phyloP scores from a whole-genome alignment of 305 asterid genomes.

The Withania somnifera region DNA sequence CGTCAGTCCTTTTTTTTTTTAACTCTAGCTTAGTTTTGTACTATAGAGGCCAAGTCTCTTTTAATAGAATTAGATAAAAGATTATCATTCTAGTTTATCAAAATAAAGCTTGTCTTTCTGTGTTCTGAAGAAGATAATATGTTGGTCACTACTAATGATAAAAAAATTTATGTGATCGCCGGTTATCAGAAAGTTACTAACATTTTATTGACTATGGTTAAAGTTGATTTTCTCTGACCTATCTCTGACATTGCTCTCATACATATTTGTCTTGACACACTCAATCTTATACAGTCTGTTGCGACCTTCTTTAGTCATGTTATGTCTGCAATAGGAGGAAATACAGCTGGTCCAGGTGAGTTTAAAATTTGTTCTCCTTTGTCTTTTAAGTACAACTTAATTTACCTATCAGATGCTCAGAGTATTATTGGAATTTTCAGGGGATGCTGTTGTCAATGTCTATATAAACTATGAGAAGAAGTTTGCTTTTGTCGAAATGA shows the following conservation, averaged over 20 bases:
- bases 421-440: slow-evolving; percentile 25
- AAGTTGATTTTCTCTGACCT: neutral
- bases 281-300: slow-evolving; percentile 48
- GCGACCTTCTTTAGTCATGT: slow-evolving; percentile 90
- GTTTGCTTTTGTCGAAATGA: slow-evolving; percentile 96
- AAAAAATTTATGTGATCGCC: too few species aligned
- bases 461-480: slow-evolving; percentile 93
- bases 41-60: too few species aligned
- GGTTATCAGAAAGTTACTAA: too few species aligned
- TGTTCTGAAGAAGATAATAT: too few species aligned
- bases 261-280: neutral
- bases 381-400: neutral
- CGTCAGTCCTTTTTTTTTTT: too few species aligned
- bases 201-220: too few species aligned
- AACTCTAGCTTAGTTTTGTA: too few species aligned
- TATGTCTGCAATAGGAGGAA: slow-evolving; percentile 93
- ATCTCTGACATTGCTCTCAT: neutral
- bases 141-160: too few species aligned
- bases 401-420: neutral
- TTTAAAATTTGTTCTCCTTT: neutral
- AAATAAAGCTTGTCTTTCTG: too few species aligned
- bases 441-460: slow-evolving; percentile 97
- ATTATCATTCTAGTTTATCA: too few species aligned
- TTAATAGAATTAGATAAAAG: too few species aligned
- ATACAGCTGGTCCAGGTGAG: slow-evolving; percentile 96